A percentile compares a stretch with the other conserved stretches of the same genome.
phyloP scores from a whole-genome alignment of 2,329 filamentous ascomycete genomes.

The Fusarium denticulatum region DNA sequence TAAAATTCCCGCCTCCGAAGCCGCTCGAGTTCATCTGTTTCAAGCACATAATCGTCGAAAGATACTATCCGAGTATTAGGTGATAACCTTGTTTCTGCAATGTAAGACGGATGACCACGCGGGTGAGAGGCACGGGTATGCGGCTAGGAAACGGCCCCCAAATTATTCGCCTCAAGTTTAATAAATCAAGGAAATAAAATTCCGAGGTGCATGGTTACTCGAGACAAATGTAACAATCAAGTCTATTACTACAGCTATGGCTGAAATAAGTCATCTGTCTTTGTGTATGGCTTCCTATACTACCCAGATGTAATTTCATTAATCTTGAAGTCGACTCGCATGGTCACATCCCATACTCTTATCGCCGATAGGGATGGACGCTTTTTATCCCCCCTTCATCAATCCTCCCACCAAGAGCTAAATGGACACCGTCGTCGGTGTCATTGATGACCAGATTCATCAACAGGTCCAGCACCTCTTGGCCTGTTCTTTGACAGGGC shows the following conservation, averaged over 20 bases:
- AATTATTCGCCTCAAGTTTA: background rate
- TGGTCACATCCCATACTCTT: background rate
- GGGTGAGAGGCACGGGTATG: background rate
- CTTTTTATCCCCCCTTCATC: background rate
- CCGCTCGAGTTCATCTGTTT: background rate
- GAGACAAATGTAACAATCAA: background rate
- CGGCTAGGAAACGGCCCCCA: background rate
- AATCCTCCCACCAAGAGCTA: background rate
- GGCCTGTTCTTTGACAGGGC: background rate
- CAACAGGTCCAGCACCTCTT: background rate
- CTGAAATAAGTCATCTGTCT: fast-evolving
- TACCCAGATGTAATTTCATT: background rate
- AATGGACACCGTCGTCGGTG: background rate
- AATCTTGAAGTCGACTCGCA: background rate
- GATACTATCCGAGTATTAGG: background rate
- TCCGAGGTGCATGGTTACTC: background rate
- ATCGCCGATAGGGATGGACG: background rate
- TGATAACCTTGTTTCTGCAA: background rate
- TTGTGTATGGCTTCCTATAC: background rate
- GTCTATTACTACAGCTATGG: background rate
- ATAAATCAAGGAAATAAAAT: background rate
- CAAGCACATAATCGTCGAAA: background rate
- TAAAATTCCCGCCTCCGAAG: background rate
- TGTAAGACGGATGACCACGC: background rate
- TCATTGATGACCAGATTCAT: background rate